These are phyloP conservation scores for Hydnum rufescens DNA, from an alignment of 768 basidiomycete species.

Conservation along the genomic window DNA sequence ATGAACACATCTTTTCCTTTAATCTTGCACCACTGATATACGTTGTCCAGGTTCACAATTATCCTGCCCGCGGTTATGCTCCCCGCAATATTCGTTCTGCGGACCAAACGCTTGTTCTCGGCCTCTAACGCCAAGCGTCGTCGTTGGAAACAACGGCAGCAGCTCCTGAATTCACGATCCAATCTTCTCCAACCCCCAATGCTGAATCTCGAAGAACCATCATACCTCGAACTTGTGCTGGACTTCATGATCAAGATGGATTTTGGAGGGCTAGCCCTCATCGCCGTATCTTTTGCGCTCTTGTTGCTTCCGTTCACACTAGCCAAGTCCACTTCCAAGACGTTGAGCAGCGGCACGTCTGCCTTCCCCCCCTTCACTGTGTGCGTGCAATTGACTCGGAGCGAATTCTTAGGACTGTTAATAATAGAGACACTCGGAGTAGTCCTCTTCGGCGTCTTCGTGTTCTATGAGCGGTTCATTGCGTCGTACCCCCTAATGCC, in stretches of 20 bases:
- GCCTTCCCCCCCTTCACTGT: background rate
- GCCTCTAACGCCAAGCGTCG: background rate
- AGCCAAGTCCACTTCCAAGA: constrained; percentile 20
- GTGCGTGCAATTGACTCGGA: constrained; percentile 17
- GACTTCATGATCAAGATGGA: constrained; percentile 22
- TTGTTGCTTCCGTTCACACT: constrained; percentile 39
- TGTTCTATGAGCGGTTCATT: constrained; percentile 29
- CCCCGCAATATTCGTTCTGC: background rate
- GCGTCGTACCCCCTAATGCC: constrained; percentile 43
- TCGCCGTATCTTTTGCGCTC: constrained; percentile 30
- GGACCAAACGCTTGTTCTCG: background rate
- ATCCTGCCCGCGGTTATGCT: constrained; percentile 23
- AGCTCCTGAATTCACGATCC: background rate
- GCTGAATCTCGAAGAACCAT: constrained; percentile 12
- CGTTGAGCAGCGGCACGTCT: constrained; percentile 29
- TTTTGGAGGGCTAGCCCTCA: constrained; percentile 29
- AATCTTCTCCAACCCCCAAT: background rate
- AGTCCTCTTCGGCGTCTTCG: constrained; percentile 25
- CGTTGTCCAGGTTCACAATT: constrained; percentile 39
- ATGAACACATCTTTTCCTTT: background rate
- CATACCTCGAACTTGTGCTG: constrained; percentile 10
- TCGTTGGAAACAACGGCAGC: too few species aligned
- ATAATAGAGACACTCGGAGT: constrained; percentile 31
- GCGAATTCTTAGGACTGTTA: too few species aligned
- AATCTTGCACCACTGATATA: background rate